Evolutionary conservation across 2,329 filamentous ascomycete genomes (phyloP).

Genomic region (Colletotrichum karsti): DNA sequence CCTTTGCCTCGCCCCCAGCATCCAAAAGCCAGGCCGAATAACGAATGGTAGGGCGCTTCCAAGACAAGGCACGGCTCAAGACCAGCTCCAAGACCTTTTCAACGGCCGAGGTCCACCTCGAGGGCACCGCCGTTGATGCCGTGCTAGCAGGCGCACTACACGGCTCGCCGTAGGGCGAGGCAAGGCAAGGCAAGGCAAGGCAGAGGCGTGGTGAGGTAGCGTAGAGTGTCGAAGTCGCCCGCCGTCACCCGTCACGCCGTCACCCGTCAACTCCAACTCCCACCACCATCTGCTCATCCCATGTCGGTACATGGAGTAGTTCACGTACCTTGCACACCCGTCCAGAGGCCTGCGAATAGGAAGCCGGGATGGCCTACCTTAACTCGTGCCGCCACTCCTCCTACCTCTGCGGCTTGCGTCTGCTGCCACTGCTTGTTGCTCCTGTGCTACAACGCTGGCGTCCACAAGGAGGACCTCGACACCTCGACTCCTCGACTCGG

Average conservation of each 20-base stretch:
- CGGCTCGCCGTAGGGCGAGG: neutral
- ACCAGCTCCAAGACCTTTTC: neutral
- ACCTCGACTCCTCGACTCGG: neutral
- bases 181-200: neutral
- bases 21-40: neutral
- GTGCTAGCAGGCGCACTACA: neutral
- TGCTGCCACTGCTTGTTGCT: slow-evolving; percentile 13
- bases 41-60: neutral
- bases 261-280: slow-evolving; percentile 1
- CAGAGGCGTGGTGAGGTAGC: slow-evolving; percentile 2
- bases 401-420: neutral
- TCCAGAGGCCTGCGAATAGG: slow-evolving; percentile 3
- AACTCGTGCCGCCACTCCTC: neutral
- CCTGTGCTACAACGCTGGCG: slow-evolving; percentile 15
- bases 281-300: neutral
- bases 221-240: slow-evolving; percentile 5
- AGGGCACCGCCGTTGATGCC: slow-evolving; percentile 1
- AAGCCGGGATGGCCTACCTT: neutral
- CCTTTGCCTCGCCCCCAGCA: slow-evolving; percentile 2
- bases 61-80: neutral
- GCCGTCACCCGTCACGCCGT: slow-evolving; percentile 11
- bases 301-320: slow-evolving; percentile 22
- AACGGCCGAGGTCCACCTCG: slow-evolving; percentile 7
- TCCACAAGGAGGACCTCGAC: neutral
- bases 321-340: slow-evolving; percentile 29